Evolutionary conservation across 352 stramenopile genomes (phyloP).

Genomic region (Phytopythium litorale): DNA sequence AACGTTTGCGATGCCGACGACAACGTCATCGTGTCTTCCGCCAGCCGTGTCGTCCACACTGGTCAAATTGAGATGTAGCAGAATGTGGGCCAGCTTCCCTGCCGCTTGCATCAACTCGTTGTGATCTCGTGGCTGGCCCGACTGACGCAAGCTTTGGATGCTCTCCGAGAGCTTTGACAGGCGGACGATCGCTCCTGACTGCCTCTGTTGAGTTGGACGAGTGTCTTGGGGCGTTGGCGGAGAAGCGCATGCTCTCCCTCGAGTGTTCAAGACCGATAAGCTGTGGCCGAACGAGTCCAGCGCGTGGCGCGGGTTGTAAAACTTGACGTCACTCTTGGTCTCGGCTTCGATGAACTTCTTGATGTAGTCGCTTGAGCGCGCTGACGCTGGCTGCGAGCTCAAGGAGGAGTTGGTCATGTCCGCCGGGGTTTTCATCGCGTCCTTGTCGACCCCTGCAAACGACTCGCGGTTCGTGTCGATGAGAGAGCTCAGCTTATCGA

Average conservation of each 20-base stretch:
- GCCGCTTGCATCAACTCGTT: constrained; percentile 14
- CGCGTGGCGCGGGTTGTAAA: constrained; percentile 33
- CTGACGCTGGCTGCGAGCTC: background rate
- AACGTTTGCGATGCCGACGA: constrained; percentile 41
- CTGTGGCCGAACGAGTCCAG: constrained; percentile 1
- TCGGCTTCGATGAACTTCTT: constrained; percentile 57
- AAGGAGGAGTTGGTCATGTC: background rate
- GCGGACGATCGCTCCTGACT: constrained; percentile 15
- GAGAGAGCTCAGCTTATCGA: constrained; percentile 70
- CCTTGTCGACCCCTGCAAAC: constrained; percentile 8
- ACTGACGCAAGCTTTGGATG: constrained; percentile 25
- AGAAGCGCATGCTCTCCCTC: background rate
- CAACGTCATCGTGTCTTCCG: constrained; percentile 8
- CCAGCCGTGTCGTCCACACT: constrained; percentile 11
- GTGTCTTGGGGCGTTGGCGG: background rate
- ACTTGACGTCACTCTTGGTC: constrained; percentile 38
- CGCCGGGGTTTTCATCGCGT: background rate
- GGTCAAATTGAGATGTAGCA: constrained; percentile 48
- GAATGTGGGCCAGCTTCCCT: constrained; percentile 42
- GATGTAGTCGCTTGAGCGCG: constrained; percentile 26
- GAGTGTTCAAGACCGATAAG: background rate
- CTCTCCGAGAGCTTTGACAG: constrained; percentile 22
- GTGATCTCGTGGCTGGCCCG: constrained; percentile 6
- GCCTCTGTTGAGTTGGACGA: background rate
- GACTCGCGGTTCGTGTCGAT: constrained; percentile 34